Conservation (phyloP, 257 asterid species). For the Gentiana straminea region DNA sequence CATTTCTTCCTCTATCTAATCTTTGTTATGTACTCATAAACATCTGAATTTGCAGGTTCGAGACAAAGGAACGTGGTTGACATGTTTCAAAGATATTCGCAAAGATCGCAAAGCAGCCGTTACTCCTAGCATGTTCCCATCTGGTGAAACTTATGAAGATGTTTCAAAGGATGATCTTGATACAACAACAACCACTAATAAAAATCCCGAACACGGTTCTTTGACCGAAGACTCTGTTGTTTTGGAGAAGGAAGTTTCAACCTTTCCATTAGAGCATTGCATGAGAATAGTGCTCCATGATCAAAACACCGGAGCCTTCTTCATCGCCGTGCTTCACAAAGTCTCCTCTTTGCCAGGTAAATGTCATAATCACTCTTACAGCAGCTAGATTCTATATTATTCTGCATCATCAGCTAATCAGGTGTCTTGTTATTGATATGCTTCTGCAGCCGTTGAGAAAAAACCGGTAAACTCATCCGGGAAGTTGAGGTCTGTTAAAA, state of each 20-base stretch:
- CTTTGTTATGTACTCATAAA: not conserved
- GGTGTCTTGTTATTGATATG: slow-evolving; percentile 4
- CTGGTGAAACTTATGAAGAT: slow-evolving; percentile 53
- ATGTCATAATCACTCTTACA: slow-evolving; percentile 3
- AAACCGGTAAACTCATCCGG: slow-evolving; percentile 28
- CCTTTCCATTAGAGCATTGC: slow-evolving; percentile 80
- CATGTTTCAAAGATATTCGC: slow-evolving; percentile 54
- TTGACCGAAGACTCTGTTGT: slow-evolving; percentile 23
- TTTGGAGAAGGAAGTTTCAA: slow-evolving; percentile 64
- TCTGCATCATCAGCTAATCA: not conserved
- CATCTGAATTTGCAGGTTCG: slow-evolving; percentile 48
- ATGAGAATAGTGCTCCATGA: slow-evolving; percentile 98
- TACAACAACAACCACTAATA: slow-evolving; percentile 14
- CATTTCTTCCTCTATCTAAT: not conserved
- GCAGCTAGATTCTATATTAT: too few relatives aligned
- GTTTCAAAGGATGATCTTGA: slow-evolving; percentile 30
- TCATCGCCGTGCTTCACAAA: slow-evolving; percentile 85
- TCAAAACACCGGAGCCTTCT: slow-evolving; percentile 97
- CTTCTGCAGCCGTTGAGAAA: slow-evolving; percentile 38
- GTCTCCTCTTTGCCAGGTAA: slow-evolving; percentile 57
- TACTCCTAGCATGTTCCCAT: slow-evolving; percentile 90
- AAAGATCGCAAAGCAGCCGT: slow-evolving; percentile 50
- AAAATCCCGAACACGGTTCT: slow-evolving; percentile 20
- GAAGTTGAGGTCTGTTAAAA: slow-evolving; percentile 18
- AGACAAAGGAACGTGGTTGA: slow-evolving; percentile 70